Evolutionary conservation across 345 rosid species (phyloP).

Genomic region (Aurinia saxatilis): DNA sequence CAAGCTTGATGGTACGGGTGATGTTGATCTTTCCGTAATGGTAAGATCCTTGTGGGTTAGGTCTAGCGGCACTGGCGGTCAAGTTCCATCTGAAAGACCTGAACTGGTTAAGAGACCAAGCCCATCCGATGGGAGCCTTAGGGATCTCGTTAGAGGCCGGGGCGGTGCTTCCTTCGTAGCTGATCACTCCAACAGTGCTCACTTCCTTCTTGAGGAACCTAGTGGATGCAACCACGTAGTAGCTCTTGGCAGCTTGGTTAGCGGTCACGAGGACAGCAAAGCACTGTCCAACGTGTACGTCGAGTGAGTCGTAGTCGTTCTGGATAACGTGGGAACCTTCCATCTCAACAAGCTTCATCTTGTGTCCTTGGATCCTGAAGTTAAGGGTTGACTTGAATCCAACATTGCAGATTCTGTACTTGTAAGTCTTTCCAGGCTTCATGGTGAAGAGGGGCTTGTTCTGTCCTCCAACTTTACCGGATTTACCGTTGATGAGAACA

Average conservation of each 20-base stretch:
- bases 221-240: conserved; percentile 58
- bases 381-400: conserved; percentile 52
- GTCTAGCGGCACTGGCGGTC: conserved; percentile 72
- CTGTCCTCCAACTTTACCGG: conserved; percentile 30
- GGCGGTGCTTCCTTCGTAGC: conserved; percentile 37
- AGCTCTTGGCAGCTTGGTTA: conserved; percentile 44
- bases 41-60: conserved; percentile 80
- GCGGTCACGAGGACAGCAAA: conserved; percentile 53
- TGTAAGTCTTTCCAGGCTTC: conserved; percentile 62
- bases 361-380: conserved; percentile 64
- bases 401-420: conserved; percentile 57
- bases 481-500: conserved; percentile 52
- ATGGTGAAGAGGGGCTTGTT: conserved; percentile 45
- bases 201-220: conserved; percentile 39
- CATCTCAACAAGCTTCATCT: conserved; percentile 71
- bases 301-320: conserved; percentile 59
- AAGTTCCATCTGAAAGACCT: conserved; percentile 74
- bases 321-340: conserved; percentile 67
- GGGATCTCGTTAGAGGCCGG: conserved; percentile 38
- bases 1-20: conserved; percentile 63
- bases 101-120: conserved; percentile 75
- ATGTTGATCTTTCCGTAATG: conserved; percentile 64
- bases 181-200: conserved; percentile 39
- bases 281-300: conserved; percentile 68
- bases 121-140: conserved; percentile 52